Evolutionary conservation across 345 rosid species (phyloP).

Genomic region (Pugionium dolabratum): DNA sequence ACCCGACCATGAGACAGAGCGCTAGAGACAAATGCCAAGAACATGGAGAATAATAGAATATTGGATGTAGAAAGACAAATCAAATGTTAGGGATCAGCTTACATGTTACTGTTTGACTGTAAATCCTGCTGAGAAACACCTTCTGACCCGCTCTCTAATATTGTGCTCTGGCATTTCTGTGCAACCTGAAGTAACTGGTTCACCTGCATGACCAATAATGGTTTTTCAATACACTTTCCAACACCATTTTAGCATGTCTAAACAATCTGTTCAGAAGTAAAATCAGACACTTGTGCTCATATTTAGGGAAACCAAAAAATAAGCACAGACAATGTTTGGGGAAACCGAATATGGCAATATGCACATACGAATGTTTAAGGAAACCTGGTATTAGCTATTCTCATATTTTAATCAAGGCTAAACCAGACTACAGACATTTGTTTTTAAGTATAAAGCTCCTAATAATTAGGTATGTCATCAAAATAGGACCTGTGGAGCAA

Average conservation of each 20-base stretch:
- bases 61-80: not conserved
- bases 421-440: constrained; percentile 51
- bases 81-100: constrained; percentile 34
- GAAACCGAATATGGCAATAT: not conserved
- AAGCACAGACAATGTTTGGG: constrained; percentile 2
- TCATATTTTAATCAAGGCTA: too few relatives aligned
- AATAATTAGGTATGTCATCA: constrained; percentile 6
- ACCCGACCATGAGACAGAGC: constrained; percentile 15
- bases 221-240: not conserved
- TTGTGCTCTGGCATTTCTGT: constrained; percentile 87
- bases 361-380: not conserved
- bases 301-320: constrained; percentile 7
- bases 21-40: not conserved
- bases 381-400: not conserved
- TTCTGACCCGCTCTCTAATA: constrained; percentile 79
- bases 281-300: constrained; percentile 3
- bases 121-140: constrained; percentile 82
- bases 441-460: constrained; percentile 2
- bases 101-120: constrained; percentile 88
- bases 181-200: constrained; percentile 88
- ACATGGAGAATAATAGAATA: not conserved
- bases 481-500: constrained; percentile 76
- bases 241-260: constrained; percentile 15
- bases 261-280: constrained; percentile 1
- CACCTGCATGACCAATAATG: constrained; percentile 53